Evolutionary conservation across 192 early-diverging fungal genomes (phyloP).

Genomic region (Rhizoclosmatium globosum): DNA sequence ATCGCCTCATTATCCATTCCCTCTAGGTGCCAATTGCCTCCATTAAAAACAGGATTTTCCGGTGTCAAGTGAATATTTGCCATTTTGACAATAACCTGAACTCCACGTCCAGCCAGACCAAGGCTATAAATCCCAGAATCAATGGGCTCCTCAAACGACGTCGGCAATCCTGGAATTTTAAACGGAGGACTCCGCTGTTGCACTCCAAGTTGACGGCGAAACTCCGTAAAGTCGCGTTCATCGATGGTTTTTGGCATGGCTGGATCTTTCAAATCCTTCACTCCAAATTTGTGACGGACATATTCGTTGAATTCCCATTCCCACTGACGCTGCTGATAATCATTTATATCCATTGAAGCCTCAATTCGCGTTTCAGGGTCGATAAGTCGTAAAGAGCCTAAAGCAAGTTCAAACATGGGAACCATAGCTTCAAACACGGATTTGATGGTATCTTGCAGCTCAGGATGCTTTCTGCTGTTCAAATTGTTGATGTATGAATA

Average conservation of each 20-base stretch:
- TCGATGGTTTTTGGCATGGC: neutral
- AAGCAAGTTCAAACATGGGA: slow-evolving; percentile 66
- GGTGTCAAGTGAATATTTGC: slow-evolving; percentile 73
- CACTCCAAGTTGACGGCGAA: slow-evolving; percentile 31
- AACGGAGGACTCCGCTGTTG: slow-evolving; percentile 6
- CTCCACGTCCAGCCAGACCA: slow-evolving; percentile 39
- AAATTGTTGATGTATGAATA: slow-evolving; percentile 82
- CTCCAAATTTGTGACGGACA: slow-evolving; percentile 5
- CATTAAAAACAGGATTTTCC: slow-evolving; percentile 62
- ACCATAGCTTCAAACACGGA: slow-evolving; percentile 62
- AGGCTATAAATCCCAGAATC: neutral
- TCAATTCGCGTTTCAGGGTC: slow-evolving; percentile 8
- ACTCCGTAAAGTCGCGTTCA: slow-evolving; percentile 25
- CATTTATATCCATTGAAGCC: neutral
- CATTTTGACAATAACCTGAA: slow-evolving; percentile 78
- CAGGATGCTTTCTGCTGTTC: slow-evolving; percentile 55
- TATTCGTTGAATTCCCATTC: slow-evolving; percentile 15
- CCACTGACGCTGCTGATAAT: neutral
- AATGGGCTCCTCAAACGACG: slow-evolving; percentile 33
- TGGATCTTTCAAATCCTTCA: neutral
- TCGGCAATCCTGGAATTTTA: slow-evolving; percentile 20
- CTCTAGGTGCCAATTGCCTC: slow-evolving; percentile 76
- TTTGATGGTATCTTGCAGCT: slow-evolving; percentile 61
- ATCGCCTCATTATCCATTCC: slow-evolving; percentile 77
- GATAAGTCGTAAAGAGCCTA: slow-evolving; percentile 5